Percentiles rank a stretch among this genome's conserved stretches.
These are phyloP conservation scores for Fusarium kyushuense DNA, from an alignment of 2,329 filamentous ascomycete species.

Conservation along the genomic window DNA sequence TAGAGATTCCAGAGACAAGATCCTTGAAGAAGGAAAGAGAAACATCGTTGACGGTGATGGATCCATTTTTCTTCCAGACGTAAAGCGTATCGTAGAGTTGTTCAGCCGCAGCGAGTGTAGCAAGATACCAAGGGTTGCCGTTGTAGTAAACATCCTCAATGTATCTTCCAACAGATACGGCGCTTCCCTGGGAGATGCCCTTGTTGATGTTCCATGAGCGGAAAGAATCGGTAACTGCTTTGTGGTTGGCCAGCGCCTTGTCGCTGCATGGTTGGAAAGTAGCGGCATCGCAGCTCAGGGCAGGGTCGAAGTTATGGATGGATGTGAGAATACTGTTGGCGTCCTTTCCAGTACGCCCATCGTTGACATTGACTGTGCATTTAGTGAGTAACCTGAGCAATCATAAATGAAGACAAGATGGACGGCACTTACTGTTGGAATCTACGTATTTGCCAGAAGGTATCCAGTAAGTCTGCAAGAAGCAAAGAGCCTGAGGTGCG, in stretches of 20 bases:
- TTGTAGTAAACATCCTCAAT: slow-evolving; percentile 79
- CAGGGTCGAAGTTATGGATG: slow-evolving; percentile 77
- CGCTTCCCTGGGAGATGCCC: slow-evolving; percentile 69
- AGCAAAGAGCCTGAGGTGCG: slow-evolving; percentile 78
- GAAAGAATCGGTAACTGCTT: slow-evolving; percentile 80
- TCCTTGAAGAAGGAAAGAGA: slow-evolving; percentile 80
- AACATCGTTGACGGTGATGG: slow-evolving; percentile 71
- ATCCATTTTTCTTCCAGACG: slow-evolving; percentile 74
- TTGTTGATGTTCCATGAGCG: slow-evolving; percentile 78
- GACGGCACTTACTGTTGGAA: slow-evolving; percentile 69
- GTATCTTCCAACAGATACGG: slow-evolving; percentile 75
- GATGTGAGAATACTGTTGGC: slow-evolving; percentile 75
- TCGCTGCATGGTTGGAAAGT: slow-evolving; percentile 85
- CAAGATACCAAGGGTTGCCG: slow-evolving; percentile 86
- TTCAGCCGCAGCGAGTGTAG: slow-evolving; percentile 81
- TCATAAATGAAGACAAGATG: no score
- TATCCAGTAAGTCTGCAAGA: slow-evolving; percentile 80
- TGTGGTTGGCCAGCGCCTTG: slow-evolving; percentile 78
- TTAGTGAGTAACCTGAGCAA: neutral
- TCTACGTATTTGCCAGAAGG: slow-evolving; percentile 68
- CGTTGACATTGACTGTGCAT: slow-evolving; percentile 64
- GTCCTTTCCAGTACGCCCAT: slow-evolving; percentile 76
- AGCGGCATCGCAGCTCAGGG: slow-evolving; percentile 71
- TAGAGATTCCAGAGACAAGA: slow-evolving; percentile 66
- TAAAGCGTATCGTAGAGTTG: slow-evolving; percentile 82